Evolutionary conservation across 108 stramenopile genomes (phyloP), one percentile per base, ranked within the genome.

Genomic region (Cylindrotheca fusiformis): DNA sequence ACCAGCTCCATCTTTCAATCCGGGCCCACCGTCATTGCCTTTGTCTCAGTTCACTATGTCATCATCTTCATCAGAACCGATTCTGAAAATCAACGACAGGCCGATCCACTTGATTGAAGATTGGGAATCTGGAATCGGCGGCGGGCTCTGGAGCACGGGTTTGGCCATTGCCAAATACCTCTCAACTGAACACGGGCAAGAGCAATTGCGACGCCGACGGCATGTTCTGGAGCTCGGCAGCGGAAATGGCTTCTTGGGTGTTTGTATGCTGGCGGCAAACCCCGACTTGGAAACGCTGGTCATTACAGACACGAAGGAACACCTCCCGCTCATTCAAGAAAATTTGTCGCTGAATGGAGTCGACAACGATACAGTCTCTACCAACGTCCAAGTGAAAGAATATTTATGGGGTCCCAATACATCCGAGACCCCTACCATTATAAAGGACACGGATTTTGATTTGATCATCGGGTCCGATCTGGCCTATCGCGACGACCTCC

Each of bases 391-490:
- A 22, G 65, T 67, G 1, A 30, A 67, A 46, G 72, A 67, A 50
- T 67, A 67, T 61, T 32, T 67, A 21, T 74, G 72, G 72, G 72
- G 72, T 14, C 36, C 36, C 6, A 41, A 6, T 41, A 41, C 20
- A 52, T 6, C 36, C 10, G 36, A 41, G 14, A 41, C 36, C 6
- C 14, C 36, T 41, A 6, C 36, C 6, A 18, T 33, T 26, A 44
- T 17, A 64, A 54, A 78, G 67, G 63, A 12, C 18, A 50, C 53
- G 4, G 8, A 55, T 25, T 94, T 86, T 58, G 88, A 94, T 69
- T 79, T 95, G 52, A 91, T 95, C 48, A 72, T 95, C 65, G 93
- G 93, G 18, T 82, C 82, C 5, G 93, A 95, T 66, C 52, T 95
- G 12, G 93, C 90, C 0, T 95, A 95, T 48, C 76, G 85, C n/a